These are phyloP conservation scores for Aspergillus baeticus DNA, from an alignment of 495 filamentous ascomycete genomes.

Conservation along the genomic window DNA sequence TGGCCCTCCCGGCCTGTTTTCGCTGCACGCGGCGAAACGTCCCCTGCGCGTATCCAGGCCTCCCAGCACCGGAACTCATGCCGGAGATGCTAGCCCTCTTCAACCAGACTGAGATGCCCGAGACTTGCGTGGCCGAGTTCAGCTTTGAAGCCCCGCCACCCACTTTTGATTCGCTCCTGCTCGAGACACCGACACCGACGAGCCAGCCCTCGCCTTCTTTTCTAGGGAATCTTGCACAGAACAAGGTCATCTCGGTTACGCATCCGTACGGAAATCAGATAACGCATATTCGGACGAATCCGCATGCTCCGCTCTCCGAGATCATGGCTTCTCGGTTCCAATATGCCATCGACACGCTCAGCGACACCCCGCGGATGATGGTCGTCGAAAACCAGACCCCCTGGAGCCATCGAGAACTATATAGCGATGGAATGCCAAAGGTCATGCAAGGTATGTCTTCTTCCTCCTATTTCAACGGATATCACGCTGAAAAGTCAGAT, in stretches of 20 bases:
- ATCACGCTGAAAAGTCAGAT: conserved; percentile 29
- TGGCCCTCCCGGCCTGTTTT: conserved; percentile 44
- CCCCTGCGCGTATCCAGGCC: conserved; percentile 43
- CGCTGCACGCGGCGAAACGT: conserved; percentile 44
- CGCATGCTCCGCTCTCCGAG: conserved; percentile 12
- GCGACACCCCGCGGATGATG: conserved; percentile 43
- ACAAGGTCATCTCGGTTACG: no score
- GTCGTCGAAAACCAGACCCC: conserved; percentile 46
- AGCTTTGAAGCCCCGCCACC: not conserved
- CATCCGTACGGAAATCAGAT: not conserved
- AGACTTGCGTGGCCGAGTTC: not conserved
- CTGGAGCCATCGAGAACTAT: conserved; percentile 49
- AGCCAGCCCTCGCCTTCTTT: not conserved
- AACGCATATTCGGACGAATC: conserved; percentile 6
- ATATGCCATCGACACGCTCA: conserved; percentile 44
- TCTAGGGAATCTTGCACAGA: not conserved
- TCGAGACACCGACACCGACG: not conserved
- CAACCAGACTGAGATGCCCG: not conserved
- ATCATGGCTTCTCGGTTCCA: conserved; percentile 36
- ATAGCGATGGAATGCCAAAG: conserved; percentile 44
- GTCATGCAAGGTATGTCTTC: conserved; percentile 43
- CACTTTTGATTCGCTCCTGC: not conserved
- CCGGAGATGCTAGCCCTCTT: conserved; percentile 7
- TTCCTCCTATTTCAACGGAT: not conserved
- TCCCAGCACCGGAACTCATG: conserved; percentile 2